phyloP scores from a whole-genome alignment of 805 yeast species.

The Starmerella ratchasimensis region DNA sequence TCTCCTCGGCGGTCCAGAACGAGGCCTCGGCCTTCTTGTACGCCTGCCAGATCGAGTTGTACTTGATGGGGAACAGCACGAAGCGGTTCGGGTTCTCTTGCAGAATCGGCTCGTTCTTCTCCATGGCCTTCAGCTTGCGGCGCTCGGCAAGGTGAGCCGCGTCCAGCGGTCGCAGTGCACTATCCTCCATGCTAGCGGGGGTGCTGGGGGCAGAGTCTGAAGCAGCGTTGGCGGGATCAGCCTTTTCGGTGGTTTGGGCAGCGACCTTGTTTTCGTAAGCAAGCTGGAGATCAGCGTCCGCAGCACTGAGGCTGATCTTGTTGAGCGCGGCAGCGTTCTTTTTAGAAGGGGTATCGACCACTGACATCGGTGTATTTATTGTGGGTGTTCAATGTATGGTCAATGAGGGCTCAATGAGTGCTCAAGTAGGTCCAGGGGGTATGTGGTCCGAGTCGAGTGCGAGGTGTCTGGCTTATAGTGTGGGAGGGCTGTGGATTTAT shows the following conservation, averaged over 20 bases:
- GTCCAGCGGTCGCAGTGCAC: slow-evolving; percentile 17
- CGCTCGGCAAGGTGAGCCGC: slow-evolving; percentile 23
- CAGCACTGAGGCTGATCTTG: slow-evolving; percentile 34
- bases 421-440: too few species aligned
- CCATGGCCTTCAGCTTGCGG: slow-evolving; percentile 47
- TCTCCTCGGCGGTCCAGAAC: slow-evolving; percentile 99
- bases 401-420: too few species aligned
- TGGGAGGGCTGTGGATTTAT: too few species aligned
- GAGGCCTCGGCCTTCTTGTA: slow-evolving; percentile 98
- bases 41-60: slow-evolving; percentile 97
- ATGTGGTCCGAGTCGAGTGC: too few species aligned
- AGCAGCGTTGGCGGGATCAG: slow-evolving; percentile 18
- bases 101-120: slow-evolving; percentile 80
- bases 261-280: slow-evolving; percentile 9
- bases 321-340: slow-evolving; percentile 44
- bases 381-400: too few species aligned
- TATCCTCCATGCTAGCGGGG: slow-evolving; percentile 18
- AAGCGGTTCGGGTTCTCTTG: slow-evolving; percentile 75
- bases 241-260: slow-evolving; percentile 30
- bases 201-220: slow-evolving; percentile 7
- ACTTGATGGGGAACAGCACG: slow-evolving; percentile 89
- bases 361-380: slow-evolving; percentile 10
- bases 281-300: slow-evolving; percentile 19
- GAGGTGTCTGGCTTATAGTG: too few species aligned
- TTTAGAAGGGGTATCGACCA: slow-evolving; percentile 47